Evolutionary conservation across 306 rosid genomes (phyloP).

Genomic region (Corylus heterophylla): DNA sequence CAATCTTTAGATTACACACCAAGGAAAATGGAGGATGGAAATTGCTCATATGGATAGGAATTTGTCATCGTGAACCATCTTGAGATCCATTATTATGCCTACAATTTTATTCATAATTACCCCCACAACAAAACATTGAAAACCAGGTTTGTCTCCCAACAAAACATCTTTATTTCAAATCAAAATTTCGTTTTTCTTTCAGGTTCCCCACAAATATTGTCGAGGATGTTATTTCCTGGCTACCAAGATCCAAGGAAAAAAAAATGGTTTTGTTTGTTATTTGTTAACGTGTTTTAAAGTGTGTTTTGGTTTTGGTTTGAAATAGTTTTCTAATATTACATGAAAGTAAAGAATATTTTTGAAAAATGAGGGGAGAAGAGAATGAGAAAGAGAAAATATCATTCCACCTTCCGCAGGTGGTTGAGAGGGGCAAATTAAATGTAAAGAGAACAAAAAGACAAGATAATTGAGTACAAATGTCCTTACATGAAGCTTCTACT

Average conservation of each 20-base stretch:
- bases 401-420: not conserved
- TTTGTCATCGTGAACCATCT: no score
- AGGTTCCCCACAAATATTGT: not conserved
- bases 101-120: no score
- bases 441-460: not conserved
- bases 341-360: not conserved
- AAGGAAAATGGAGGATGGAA: no score
- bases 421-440: not conserved
- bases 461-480: not conserved
- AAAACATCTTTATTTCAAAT: not conserved
- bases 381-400: not conserved
- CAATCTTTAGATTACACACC: no score
- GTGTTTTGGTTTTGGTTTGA: no score
- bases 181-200: not conserved
- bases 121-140: not conserved
- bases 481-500: not conserved
- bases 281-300: no score
- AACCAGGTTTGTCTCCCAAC: not conserved
- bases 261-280: not conserved
- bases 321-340: no score
- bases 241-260: not conserved
- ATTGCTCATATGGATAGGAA: no score
- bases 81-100: no score
- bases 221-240: not conserved
- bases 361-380: not conserved